Evolutionary conservation across 108 stramenopile genomes (phyloP), one percentile per base, ranked within the genome.

Genomic region (Cylindrotheca closterium): DNA sequence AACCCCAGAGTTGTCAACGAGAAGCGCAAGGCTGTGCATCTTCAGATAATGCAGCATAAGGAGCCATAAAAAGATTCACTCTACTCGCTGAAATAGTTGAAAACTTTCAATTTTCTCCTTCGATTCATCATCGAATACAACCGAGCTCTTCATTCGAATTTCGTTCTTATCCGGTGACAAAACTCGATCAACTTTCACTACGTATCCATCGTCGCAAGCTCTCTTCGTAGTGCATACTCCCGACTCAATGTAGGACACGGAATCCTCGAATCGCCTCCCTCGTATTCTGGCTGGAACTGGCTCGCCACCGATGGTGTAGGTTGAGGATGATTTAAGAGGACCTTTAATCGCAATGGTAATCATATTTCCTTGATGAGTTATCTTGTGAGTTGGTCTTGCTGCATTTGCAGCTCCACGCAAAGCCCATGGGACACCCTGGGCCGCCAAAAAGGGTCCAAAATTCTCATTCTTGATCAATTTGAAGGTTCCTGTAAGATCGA

Each of bases 381-480:
- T 68, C 0, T 46, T 32, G 52, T 85, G 80, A 17, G 73, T 71
- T 3, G 84, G 80, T 27, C 78, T 68, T 17, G 80, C 80, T 54
- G 67, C 52, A 55, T 79, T 70, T 23, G 80, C 84, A 1, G 80
- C 78, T 5, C 55, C 47, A 33, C 80, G 75, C 4, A 79, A 33
- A 10, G 71, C 70, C 75, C 80, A 79, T 42, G 78, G 75, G 0
- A 85, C 75, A n/a, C 84, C 84, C 57, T 85, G 84, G 1, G 75
- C 78, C 24, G 53, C 78, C 37, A 85, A 49, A 25, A 85, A 75
- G 18, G 51, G 69, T 26, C 76, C 80, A 60, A 79, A 85, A 52
- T 81, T 75, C 47, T 77, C 49, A 32, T 79, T 81, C 23, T 58
- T 29, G 17, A 74, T 58, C 25, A 85, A 58, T 50, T 81, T 81